Evolutionary conservation across 805 yeast species (phyloP).

Genomic region (Pichia heedii): DNA sequence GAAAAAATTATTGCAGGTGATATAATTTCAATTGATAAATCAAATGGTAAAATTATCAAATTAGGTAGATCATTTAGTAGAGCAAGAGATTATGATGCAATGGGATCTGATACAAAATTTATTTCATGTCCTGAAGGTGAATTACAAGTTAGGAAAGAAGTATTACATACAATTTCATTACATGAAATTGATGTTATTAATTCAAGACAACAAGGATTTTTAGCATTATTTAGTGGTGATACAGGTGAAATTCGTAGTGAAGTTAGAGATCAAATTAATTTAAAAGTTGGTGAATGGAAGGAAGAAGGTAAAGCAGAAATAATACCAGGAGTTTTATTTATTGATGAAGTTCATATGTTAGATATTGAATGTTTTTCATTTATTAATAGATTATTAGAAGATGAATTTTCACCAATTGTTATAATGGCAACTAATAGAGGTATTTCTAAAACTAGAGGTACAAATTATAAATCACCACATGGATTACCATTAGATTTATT

Average conservation of each 20-base stretch:
- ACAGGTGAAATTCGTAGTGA: conserved; percentile 92
- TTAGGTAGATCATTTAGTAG: conserved; percentile 98
- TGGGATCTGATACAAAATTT: conserved; percentile 82
- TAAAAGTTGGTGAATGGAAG: conserved; percentile 87
- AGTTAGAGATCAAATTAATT: conserved; percentile 49
- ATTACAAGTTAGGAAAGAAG: conserved; percentile 95
- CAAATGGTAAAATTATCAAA: conserved; percentile 94
- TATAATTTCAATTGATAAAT: conserved; percentile 93
- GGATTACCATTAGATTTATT: conserved; percentile 94
- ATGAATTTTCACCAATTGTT: conserved; percentile 87
- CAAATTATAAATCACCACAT: conserved; percentile 85
- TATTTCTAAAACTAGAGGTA: conserved; percentile 82
- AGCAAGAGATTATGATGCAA: conserved; percentile 96
- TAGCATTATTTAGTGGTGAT: conserved; percentile 53
- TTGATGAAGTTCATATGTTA: conserved; percentile 97
- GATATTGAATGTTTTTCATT: conserved; percentile 95
- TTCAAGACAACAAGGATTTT: conserved; percentile 79
- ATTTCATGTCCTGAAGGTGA: conserved; percentile 99
- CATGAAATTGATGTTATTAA: conserved; percentile 96
- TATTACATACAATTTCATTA: conserved; percentile 92
- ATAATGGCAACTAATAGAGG: conserved; percentile 96
- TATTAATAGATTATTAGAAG: conserved; percentile 87
- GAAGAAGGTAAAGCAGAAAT: conserved; percentile 98
- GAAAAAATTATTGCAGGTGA: conserved; percentile 94
- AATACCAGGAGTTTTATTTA: conserved; percentile 94